Evolutionary conservation across 176 grass and related monocot genomes (phyloP), one percentile per base, ranked within the genome.

Genomic region (Oryza meridionalis): DNA sequence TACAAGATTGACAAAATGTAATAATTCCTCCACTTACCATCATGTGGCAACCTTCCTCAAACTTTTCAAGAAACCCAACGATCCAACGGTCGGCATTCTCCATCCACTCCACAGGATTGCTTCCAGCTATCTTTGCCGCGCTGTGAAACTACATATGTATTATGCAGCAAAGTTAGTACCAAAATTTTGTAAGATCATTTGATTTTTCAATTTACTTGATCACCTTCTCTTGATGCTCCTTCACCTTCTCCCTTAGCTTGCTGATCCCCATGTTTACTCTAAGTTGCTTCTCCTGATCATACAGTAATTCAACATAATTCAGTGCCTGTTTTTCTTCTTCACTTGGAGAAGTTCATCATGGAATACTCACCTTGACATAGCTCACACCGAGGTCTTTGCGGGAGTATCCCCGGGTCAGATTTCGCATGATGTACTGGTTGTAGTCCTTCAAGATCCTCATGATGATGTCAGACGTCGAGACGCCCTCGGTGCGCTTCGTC

Each of bases 361-460:
- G 51, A 86, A 4, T 32, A 79, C 26, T 79, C 71, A 86, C 92
- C 90, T 94, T 93, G 66, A 94, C 88, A 77, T 94, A 94, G 88
- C 92, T 97, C 72, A 97, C 88, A 0, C 95, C 90, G 2, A 94
- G 92, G 49, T 97, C 95, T 80, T 97, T 94, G 35, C 88, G 82
- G 53, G 88, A 86, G 62, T 94, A 97, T 19, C 88, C 95, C 7
- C 90, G 67, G 27, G 90, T 94, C 53, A 94, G 77, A 72, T 97
- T 97, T 51, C 92, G 92, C 88, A 90, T 94, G 25, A 94, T 94
- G 77, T 97, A 93, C 77, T 94, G 84, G 77, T 97, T 97, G 68
- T 97, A 94, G 76, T 93, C 92, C 88, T 97, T 97, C 33, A 97
- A 61, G 72, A 97, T 97, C 86, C 95, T 89, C 92, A 93, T 97